Conservation (phyloP, 208 protist species). For the Strigomonas culicis region DNA sequence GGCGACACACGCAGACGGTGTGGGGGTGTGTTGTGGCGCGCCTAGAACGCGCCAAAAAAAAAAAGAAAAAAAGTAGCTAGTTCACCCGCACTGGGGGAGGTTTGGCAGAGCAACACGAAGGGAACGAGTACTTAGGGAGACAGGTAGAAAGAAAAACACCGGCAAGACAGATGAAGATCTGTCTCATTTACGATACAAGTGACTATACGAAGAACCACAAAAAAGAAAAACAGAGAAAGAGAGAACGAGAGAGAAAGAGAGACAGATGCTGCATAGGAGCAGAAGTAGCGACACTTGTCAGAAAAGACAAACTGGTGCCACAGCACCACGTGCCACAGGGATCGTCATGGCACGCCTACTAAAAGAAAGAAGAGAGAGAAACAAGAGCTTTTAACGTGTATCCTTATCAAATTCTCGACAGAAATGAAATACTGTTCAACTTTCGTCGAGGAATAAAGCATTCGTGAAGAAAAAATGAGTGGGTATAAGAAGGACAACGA, state of each 20-base stretch:
- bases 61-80: background rate
- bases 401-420: too few species aligned
- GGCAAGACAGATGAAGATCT: background rate
- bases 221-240: background rate
- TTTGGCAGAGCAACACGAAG: too few species aligned
- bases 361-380: slow-evolving; percentile 1
- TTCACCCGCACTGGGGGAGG: background rate
- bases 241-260: background rate
- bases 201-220: too few species aligned
- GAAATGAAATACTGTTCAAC: too few species aligned
- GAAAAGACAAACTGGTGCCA: background rate
- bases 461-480: too few species aligned
- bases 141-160: background rate
- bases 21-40: background rate
- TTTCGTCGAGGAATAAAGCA: too few species aligned
- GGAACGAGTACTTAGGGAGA: background rate
- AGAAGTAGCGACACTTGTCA: slow-evolving; percentile 1
- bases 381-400: too few species aligned
- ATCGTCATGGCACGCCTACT: background rate
- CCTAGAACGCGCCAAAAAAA: slow-evolving; percentile 1
- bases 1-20: background rate
- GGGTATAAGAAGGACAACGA: too few species aligned
- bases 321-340: background rate
- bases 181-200: too few species aligned
- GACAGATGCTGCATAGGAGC: background rate